Evolutionary conservation across 2,329 filamentous ascomycete species (phyloP), one percentile per base, ranked within the genome.

Genomic region (Ceratocystis huliohia): DNA sequence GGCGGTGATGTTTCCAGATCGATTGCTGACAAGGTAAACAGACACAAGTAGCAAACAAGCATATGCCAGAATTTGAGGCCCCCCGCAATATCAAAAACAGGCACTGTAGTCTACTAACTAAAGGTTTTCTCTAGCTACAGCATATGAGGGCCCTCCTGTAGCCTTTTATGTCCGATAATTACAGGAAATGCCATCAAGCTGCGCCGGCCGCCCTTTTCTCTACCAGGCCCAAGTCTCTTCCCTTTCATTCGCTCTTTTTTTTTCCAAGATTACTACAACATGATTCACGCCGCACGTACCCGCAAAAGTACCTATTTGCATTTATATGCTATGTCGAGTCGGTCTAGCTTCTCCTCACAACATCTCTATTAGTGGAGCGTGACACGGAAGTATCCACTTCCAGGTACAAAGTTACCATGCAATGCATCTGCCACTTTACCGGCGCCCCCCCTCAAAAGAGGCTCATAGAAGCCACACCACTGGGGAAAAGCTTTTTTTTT

Each of bases 311-410:
- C 37, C 37, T 41, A 13, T 10, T 41, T 41, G 10, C 37, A 41
- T 41, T 15, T 33, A 28, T 15, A 25, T 56, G 5, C 8, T 25
- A 41, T 15, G 37, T 41, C 13, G 37, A 41, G 37, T 41, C 37
- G 37, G 37, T 41, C 37, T 41, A 41, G 37, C 37, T 41, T 41
- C 37, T 41, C 37, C 37, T 41, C 37, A 41, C 13, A 41, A 41
- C 37, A 3, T 41, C 10, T 33, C 28, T 30, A 28, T 17, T 13
- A 33, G 53, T 57, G 53, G 53, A 28, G 53, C 53, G 53, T 57
- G 53, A 57, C 53, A 57, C 53, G 53, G 37, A 57, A 30, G 53
- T 28, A 57, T 57, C 53, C 53, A 57, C 53, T 30, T 57, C 53
- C 53, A 57, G 53, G 53, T 57, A 57, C 53, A 28, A 57, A 57